Evolutionary conservation across 1,284 basidiomycete genomes (phyloP).

Genomic region (Pholiota adiposa): DNA sequence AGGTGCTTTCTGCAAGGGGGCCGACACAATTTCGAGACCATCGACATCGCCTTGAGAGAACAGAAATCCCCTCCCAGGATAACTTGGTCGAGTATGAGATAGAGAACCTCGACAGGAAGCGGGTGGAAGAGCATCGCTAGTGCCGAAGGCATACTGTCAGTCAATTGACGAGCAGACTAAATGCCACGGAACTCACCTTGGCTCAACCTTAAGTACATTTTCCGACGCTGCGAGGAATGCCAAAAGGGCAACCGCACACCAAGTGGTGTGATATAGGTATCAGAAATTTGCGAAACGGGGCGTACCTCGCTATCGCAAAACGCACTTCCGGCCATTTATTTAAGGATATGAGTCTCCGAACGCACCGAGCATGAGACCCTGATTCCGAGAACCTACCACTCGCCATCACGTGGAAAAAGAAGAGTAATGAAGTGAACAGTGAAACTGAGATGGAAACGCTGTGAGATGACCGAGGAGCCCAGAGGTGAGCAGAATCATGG

Average conservation of each 20-base stretch:
- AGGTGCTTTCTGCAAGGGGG: conserved; percentile 1
- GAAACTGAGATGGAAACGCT: background rate
- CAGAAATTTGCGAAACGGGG: background rate
- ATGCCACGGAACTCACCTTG: background rate
- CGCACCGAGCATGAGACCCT: background rate
- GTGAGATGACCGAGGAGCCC: background rate
- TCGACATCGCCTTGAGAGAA: conserved; percentile 5
- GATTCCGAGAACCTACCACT: background rate
- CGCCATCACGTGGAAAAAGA: background rate
- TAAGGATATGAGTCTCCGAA: background rate
- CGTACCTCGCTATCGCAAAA: background rate
- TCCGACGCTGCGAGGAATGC: background rate
- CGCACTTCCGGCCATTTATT: background rate
- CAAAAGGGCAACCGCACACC: background rate
- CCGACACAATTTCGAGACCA: conserved; percentile 1
- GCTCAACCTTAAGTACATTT: background rate
- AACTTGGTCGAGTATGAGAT: conserved; percentile 9
- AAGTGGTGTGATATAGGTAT: background rate
- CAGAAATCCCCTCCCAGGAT: conserved; percentile 1
- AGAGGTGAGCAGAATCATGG: background rate
- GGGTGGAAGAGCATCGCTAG: background rate
- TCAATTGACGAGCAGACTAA: background rate
- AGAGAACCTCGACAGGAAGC: conserved; percentile 6
- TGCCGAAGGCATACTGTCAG: background rate
- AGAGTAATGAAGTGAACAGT: background rate